A percentile compares a stretch with the other conserved stretches of the same genome.
Conservation (phyloP, 140 eudicot species). For the Stevia rebaudiana region DNA sequence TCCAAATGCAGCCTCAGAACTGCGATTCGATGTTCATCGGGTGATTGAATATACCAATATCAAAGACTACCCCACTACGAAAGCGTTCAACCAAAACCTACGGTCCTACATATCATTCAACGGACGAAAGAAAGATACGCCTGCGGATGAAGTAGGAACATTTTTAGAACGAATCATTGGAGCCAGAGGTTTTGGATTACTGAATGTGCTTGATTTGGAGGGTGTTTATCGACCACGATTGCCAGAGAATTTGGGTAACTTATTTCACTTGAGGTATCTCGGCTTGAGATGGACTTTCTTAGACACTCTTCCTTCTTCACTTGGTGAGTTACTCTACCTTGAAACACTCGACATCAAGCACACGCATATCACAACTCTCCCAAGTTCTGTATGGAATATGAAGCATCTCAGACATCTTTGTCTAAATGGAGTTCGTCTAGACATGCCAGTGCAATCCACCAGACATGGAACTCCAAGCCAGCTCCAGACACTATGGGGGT, state of each 20-base stretch:
- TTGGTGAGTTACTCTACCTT: constrained; percentile 38
- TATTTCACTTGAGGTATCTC: constrained; percentile 42
- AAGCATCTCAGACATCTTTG: constrained; percentile 45
- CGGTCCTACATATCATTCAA: constrained; percentile 49
- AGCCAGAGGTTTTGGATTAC: constrained; percentile 35
- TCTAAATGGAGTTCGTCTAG: constrained; percentile 33
- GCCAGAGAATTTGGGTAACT: constrained; percentile 39
- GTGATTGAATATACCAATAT: constrained; percentile 36
- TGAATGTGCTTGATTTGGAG: constrained; percentile 61
- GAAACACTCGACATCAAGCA: constrained; percentile 55
- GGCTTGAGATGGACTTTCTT: constrained; percentile 56
- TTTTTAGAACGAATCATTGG: constrained; percentile 35
- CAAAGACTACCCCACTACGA: constrained; percentile 17
- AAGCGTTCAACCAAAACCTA: constrained; percentile 22
- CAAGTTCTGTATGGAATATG: constrained; percentile 48
- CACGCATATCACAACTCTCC: constrained; percentile 40
- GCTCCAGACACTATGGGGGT: constrained; percentile 49
- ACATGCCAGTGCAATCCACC: constrained; percentile 23
- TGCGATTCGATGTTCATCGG: constrained; percentile 27
- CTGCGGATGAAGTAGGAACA: constrained; percentile 52
- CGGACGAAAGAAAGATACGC: constrained; percentile 39
- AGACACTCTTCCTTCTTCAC: constrained; percentile 46
- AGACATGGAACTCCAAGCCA: constrained; percentile 21
- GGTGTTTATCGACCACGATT: constrained; percentile 47
- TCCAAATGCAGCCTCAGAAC: constrained; percentile 19